Percentiles rank a stretch among this genome's conserved stretches.
Conservation (phyloP, 1,284 basidiomycete genomes). For the Lentinus polychrous region DNA sequence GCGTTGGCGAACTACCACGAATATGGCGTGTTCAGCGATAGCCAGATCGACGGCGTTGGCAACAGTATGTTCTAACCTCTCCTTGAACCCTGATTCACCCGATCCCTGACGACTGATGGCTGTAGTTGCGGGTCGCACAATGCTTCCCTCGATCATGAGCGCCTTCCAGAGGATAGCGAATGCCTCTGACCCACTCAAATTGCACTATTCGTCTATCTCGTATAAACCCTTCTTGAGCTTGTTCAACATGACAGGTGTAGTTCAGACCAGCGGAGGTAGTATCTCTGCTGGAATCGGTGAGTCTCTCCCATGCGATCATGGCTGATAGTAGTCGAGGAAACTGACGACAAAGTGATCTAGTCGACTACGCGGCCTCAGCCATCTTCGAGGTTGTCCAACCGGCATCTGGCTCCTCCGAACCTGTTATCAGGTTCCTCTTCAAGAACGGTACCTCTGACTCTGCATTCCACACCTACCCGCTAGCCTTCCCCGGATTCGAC, state of each 20-base stretch:
- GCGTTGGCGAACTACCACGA: conserved; percentile 47
- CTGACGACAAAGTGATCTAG: conserved; percentile 19
- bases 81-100: no score
- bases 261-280: conserved; percentile 18
- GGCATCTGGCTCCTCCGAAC: conserved; percentile 14
- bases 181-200: conserved; percentile 33
- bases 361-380: conserved; percentile 40
- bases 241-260: conserved; percentile 42
- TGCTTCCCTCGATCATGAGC: conserved; percentile 38
- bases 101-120: no score
- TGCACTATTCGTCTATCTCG: conserved; percentile 37
- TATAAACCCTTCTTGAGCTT: conserved; percentile 52
- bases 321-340: conserved; percentile 2
- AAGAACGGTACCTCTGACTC: conserved; percentile 43
- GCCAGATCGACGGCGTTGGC: conserved; percentile 32
- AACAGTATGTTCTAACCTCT: conserved; percentile 9
- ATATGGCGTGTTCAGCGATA: conserved; percentile 38
- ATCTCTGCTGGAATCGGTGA: conserved; percentile 30
- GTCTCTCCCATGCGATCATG: conserved; percentile 2
- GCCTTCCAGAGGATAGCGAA: conserved; percentile 37
- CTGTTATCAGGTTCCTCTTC: conserved; percentile 53
- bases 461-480: conserved; percentile 20
- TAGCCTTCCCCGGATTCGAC: conserved; percentile 22
- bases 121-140: conserved; percentile 41
- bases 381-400: conserved; percentile 34